phyloP scores from a whole-genome alignment of 306 rosid genomes.

The Crataegus laevigata region DNA sequence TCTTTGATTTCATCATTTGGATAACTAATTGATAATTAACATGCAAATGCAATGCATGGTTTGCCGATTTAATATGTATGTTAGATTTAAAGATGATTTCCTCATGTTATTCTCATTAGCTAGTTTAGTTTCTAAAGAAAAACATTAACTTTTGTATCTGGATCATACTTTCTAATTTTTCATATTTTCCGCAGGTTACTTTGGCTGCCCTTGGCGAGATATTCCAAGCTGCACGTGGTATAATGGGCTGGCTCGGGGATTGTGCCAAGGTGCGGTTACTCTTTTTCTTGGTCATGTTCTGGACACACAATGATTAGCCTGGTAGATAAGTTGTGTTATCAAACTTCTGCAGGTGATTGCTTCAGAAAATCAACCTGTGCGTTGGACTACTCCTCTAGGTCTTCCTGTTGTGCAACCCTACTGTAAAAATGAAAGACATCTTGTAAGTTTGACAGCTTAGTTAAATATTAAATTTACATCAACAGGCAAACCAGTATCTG shows the following conservation, averaged over 20 bases:
- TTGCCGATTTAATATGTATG: too few species aligned
- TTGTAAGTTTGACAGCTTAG: conserved; percentile 39
- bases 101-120: neutral
- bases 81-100: neutral
- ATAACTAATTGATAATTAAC: neutral
- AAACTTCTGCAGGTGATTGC: conserved; percentile 56
- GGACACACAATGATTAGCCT: neutral
- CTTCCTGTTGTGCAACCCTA: conserved; percentile 89
- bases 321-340: conserved; percentile 3
- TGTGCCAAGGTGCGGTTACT: conserved; percentile 57
- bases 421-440: conserved; percentile 62
- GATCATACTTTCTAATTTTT: neutral
- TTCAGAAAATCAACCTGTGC: conserved; percentile 71
- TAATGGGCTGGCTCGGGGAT: conserved; percentile 88
- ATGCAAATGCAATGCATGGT: neutral
- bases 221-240: conserved; percentile 82
- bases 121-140: neutral
- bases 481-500: neutral
- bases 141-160: neutral
- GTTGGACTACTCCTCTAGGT: conserved; percentile 89
- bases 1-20: conserved; percentile 5
- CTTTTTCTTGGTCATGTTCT: conserved; percentile 4
- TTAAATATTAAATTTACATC: neutral
- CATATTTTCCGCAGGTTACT: conserved; percentile 48
- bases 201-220: conserved; percentile 89